These are phyloP conservation scores for Talaromyces borbonicus DNA, from an alignment of 495 filamentous ascomycete species.

Conservation along the genomic window DNA sequence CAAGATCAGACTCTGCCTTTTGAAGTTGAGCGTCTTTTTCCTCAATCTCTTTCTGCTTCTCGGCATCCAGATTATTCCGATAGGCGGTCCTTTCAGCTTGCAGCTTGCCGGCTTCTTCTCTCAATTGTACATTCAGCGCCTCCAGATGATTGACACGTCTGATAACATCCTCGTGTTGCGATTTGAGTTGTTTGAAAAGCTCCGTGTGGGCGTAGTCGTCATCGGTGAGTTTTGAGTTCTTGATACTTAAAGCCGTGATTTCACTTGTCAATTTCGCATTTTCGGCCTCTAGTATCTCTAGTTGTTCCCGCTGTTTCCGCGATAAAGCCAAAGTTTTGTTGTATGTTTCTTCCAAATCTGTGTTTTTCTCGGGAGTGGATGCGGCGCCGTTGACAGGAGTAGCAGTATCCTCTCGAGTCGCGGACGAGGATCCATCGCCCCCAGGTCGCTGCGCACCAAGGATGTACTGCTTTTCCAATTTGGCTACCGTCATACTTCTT, in stretches of 20 bases:
- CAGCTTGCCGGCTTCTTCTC: constrained; percentile 73
- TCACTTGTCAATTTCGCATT: constrained; percentile 72
- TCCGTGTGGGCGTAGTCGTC: constrained; percentile 91
- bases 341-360: constrained; percentile 57
- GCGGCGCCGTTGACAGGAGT: constrained; percentile 43
- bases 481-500: constrained; percentile 79
- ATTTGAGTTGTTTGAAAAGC: constrained; percentile 82
- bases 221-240: constrained; percentile 65
- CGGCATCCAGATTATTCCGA: constrained; percentile 66
- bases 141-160: constrained; percentile 86
- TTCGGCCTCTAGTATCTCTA: constrained; percentile 66
- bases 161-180: constrained; percentile 84
- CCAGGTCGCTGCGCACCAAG: constrained; percentile 45
- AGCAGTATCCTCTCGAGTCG: constrained; percentile 44
- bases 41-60: constrained; percentile 54
- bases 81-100: constrained; percentile 78
- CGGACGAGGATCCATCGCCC: constrained; percentile 38
- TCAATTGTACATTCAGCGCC: constrained; percentile 73
- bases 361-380: constrained; percentile 36
- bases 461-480: constrained; percentile 82
- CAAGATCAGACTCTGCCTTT: constrained; percentile 72
- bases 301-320: constrained; percentile 76
- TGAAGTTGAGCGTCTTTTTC: constrained; percentile 76
- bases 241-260: constrained; percentile 58
- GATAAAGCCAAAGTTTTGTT: constrained; percentile 64